Conservation (phyloP, 306 rosid genomes). For the Prunus dulcis region DNA sequence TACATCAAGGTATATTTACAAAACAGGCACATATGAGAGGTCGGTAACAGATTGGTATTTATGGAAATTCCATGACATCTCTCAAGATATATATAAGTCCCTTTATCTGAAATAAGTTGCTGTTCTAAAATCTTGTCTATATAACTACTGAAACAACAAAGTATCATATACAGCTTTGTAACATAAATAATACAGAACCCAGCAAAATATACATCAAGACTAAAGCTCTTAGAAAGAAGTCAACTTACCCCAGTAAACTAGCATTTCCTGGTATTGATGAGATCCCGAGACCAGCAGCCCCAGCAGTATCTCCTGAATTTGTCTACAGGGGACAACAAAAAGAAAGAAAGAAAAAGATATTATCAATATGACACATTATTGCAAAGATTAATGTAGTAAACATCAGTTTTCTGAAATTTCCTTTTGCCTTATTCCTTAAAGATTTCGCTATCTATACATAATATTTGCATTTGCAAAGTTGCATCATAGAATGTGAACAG, state of each 20-base stretch:
- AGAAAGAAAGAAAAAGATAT: conserved; percentile 1
- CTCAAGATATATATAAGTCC: no score
- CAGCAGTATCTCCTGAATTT: conserved; percentile 58
- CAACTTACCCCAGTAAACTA: conserved; percentile 86
- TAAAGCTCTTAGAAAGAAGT: background rate
- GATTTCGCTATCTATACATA: background rate
- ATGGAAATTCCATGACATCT: no score
- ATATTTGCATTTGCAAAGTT: background rate
- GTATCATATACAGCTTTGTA: no score
- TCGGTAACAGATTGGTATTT: no score
- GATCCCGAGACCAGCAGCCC: conserved; percentile 42
- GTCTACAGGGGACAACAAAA: conserved; percentile 41
- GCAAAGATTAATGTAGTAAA: background rate
- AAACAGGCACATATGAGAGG: no score
- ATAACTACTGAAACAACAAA: no score
- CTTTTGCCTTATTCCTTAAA: background rate
- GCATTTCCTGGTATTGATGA: conserved; percentile 79
- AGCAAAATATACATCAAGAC: background rate
- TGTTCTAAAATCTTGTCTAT: no score
- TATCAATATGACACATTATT: conserved; percentile 6
- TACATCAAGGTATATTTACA: no score
- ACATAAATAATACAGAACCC: no score
- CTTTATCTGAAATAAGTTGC: no score
- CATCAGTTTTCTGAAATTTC: conserved; percentile 1
- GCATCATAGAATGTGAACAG: background rate